phyloP scores from a whole-genome alignment of 768 basidiomycete genomes.

The Mycena metata region DNA sequence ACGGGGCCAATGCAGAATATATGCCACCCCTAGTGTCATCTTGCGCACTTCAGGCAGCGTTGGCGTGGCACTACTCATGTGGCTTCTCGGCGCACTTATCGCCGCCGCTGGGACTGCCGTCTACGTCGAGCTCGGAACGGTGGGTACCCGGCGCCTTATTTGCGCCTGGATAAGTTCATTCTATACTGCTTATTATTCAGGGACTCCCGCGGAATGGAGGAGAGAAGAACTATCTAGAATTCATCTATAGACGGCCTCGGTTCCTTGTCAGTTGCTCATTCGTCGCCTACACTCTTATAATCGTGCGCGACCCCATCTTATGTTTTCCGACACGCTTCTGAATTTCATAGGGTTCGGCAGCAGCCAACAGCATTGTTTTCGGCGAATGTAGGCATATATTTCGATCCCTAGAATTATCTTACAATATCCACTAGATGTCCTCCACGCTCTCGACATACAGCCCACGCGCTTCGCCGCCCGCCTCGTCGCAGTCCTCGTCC shows the following conservation, averaged over 20 bases:
- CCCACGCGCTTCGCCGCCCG: slow-evolving; percentile 64
- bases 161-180: no score
- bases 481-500: slow-evolving; percentile 65
- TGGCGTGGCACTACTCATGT: slow-evolving; percentile 76
- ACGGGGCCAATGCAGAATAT: slow-evolving; percentile 62
- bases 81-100: slow-evolving; percentile 76
- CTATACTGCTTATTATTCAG: slow-evolving; percentile 52
- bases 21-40: slow-evolving; percentile 78
- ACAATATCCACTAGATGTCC: slow-evolving; percentile 59
- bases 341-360: slow-evolving; percentile 64
- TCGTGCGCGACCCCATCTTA: slow-evolving; percentile 55
- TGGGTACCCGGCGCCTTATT: slow-evolving; percentile 43
- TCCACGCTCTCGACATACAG: slow-evolving; percentile 65
- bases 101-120: slow-evolving; percentile 78
- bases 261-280: slow-evolving; percentile 74
- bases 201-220: slow-evolving; percentile 79
- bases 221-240: slow-evolving; percentile 84
- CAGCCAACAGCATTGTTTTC: slow-evolving; percentile 74
- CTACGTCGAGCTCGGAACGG: slow-evolving; percentile 83
- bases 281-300: slow-evolving; percentile 68
- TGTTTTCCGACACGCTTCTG: neutral
- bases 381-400: slow-evolving; percentile 71
- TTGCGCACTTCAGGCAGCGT: slow-evolving; percentile 78
- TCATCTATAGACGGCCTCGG: slow-evolving; percentile 72
- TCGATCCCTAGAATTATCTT: neutral